These are phyloP conservation scores for Grosmannia serpens DNA, from an alignment of 2,329 filamentous ascomycete genomes.

Conservation along the genomic window DNA sequence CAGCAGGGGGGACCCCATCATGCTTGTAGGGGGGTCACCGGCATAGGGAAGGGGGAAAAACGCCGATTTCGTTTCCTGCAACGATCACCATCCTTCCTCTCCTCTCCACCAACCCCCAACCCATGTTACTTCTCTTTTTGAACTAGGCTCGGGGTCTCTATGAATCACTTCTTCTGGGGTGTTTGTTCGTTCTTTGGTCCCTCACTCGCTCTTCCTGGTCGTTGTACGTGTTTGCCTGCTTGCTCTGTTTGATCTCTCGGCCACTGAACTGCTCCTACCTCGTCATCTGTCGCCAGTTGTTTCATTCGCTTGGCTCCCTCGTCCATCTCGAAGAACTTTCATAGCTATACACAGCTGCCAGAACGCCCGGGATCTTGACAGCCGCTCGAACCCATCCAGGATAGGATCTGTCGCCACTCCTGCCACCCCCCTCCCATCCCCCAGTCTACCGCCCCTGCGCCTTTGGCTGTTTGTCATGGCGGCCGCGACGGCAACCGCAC, in stretches of 20 bases:
- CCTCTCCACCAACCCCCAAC: neutral
- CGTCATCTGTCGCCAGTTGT: neutral
- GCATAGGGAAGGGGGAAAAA: neutral
- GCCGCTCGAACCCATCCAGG: neutral
- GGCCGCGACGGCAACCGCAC: constrained; percentile 18
- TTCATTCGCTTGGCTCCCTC: neutral
- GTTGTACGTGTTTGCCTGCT: neutral
- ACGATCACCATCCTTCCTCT: neutral
- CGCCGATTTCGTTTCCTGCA: neutral
- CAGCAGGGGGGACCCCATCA: neutral
- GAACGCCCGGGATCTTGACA: neutral
- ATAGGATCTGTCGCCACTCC: neutral
- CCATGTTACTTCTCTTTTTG: neutral
- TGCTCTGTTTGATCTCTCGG: neutral
- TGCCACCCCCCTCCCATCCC: neutral
- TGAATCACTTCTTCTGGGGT: neutral
- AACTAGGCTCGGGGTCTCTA: neutral
- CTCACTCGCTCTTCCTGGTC: neutral
- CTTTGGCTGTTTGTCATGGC: constrained; percentile 17
- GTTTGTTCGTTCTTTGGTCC: neutral
- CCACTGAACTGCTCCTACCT: neutral
- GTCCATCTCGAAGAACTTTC: neutral
- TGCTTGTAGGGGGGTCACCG: neutral
- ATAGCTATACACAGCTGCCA: neutral
- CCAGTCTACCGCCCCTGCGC: neutral